Evolutionary conservation across 1,284 basidiomycete species (phyloP).

Genomic region (Trametes sp.): DNA sequence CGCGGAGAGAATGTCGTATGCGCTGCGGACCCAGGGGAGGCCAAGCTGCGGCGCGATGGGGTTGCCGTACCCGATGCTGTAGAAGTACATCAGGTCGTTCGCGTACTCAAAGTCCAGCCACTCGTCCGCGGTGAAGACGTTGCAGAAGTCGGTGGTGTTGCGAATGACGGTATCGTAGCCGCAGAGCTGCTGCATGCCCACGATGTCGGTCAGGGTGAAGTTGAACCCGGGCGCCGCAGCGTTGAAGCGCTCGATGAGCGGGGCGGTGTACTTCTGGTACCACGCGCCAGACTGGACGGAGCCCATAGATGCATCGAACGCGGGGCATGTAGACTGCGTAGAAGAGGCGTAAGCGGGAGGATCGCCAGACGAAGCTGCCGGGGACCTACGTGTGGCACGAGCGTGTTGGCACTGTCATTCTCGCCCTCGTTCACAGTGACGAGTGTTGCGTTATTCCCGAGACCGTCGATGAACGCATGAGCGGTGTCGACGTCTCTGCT

Average conservation of each 20-base stretch:
- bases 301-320: conserved; percentile 30
- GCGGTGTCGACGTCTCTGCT: conserved; percentile 29
- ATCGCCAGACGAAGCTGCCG: neutral
- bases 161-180: conserved; percentile 36
- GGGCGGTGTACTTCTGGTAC: conserved; percentile 30
- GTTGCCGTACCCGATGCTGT: conserved; percentile 34
- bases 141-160: conserved; percentile 32
- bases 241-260: conserved; percentile 32
- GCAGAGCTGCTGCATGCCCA: conserved; percentile 35
- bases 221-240: conserved; percentile 30
- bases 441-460: conserved; percentile 23
- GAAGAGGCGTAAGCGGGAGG: neutral
- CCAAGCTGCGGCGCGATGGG: conserved; percentile 32
- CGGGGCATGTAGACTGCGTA: conserved; percentile 26
- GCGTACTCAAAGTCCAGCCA: conserved; percentile 37
- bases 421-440: conserved; percentile 31
- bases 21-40: conserved; percentile 32
- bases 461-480: conserved; percentile 30
- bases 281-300: conserved; percentile 31
- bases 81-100: conserved; percentile 36
- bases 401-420: conserved; percentile 30
- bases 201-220: conserved; percentile 32
- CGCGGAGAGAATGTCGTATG: conserved; percentile 28
- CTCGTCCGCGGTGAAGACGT: conserved; percentile 32
- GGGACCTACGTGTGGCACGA: conserved; percentile 32